Evolutionary conservation across 1,284 basidiomycete species (phyloP), one percentile per base, ranked within the genome.

Genomic region (Apiotrichum siamense): DNA sequence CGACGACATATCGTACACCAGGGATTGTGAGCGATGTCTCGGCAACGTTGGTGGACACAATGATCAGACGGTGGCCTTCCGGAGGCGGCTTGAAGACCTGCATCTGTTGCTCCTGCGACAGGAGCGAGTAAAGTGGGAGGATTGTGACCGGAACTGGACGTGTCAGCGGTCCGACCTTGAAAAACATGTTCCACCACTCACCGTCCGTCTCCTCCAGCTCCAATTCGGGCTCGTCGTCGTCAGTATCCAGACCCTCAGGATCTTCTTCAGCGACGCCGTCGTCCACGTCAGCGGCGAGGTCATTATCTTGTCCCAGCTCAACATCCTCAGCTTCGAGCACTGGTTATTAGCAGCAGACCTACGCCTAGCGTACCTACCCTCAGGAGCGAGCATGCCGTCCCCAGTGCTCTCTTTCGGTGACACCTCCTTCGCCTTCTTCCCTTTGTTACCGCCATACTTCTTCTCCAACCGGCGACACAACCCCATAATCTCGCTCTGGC

Each of bases 1-100:
- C 85, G 20, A 88, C 79, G 15, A 88, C 85, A 64, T 88, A 88
- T 24, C 80, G 79, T 58, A 88, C 85, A 23, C 81, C 81, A 21
- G 85, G 85, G 55, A 88, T 88, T 0, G 85, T 88, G 36, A 88
- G 76, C 4, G 85, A 86, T 0, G 85, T 88, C 61, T 88, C 85
- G 13, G 85, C 85, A 11, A 88, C 84, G 66, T 88, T 88, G 26
- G 85, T 88, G 0, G 85, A 78, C 9, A 88, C 79, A 15, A 87
- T 83, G 18, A 87, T 83, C 1, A 88, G 78, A 11, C 85, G 80
- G 29, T 79, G 73, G 2, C 80, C 82, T 12, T 74, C 72, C 1
- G 85, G 85, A 3, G 85, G 83, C 4, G 78, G 77, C 48, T 80
- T 74, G 69, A 88, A 88, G 7, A 87, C 85, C 40, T 77, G 77